These are phyloP conservation scores for Beauveria australis DNA, from an alignment of 2,329 filamentous ascomycete genomes.

Conservation along the genomic window DNA sequence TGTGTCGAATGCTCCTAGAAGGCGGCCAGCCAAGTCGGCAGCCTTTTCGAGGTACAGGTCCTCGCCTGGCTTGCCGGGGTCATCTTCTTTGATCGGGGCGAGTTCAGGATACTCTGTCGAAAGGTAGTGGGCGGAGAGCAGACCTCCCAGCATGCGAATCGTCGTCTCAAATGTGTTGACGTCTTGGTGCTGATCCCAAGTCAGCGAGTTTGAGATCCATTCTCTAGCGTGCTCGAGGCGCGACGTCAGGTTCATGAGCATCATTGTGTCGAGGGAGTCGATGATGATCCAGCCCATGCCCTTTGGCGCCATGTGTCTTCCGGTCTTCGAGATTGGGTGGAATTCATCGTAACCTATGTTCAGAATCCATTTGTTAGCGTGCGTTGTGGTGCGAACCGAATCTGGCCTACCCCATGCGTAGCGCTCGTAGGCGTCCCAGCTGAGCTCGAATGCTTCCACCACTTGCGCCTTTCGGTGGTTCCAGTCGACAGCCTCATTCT, in stretches of 20 bases:
- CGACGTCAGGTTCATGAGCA: slow-evolving; percentile 93
- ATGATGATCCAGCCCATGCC: slow-evolving; percentile 98
- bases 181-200: slow-evolving; percentile 87
- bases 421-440: slow-evolving; percentile 87
- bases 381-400: neutral
- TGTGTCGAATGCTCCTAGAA: slow-evolving; percentile 83
- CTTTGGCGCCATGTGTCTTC: slow-evolving; percentile 75
- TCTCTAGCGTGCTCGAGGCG: slow-evolving; percentile 76
- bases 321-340: slow-evolving; percentile 70
- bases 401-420: slow-evolving; percentile 75
- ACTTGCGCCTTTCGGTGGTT: slow-evolving; percentile 68
- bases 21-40: slow-evolving; percentile 79
- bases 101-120: slow-evolving; percentile 74
- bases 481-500: slow-evolving; percentile 58
- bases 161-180: slow-evolving; percentile 98
- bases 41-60: slow-evolving; percentile 96
- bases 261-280: slow-evolving; percentile 91
- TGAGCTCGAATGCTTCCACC: slow-evolving; percentile 80
- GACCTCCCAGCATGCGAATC: slow-evolving; percentile 90
- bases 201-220: slow-evolving; percentile 75
- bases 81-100: slow-evolving; percentile 64
- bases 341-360: slow-evolving; percentile 70
- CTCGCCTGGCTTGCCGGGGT: slow-evolving; percentile 66
- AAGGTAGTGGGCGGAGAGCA: slow-evolving; percentile 92
- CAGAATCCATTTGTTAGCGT: neutral